These are phyloP conservation scores for Arthrobotrys megalospora DNA, from an alignment of 2,329 filamentous ascomycete genomes.

Conservation along the genomic window DNA sequence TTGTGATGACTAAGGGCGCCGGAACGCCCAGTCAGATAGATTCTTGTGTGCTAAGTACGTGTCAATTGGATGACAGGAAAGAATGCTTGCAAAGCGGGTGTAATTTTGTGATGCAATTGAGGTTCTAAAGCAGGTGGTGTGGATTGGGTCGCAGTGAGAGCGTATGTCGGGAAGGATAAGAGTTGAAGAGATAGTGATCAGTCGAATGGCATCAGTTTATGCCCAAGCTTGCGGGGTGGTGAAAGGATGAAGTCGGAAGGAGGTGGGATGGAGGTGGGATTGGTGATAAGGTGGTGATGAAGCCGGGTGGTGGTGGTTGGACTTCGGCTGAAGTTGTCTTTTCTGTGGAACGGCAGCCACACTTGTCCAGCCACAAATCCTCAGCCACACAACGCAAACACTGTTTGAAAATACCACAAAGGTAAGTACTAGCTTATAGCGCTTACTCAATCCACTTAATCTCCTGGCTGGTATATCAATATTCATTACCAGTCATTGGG, in stretches of 20 bases:
- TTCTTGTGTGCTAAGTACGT: slow-evolving; percentile 6
- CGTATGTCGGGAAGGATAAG: background rate
- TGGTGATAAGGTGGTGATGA: slow-evolving; percentile 29
- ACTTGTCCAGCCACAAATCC: background rate
- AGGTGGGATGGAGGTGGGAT: slow-evolving; percentile 39
- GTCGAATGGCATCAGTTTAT: background rate
- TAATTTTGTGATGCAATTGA: slow-evolving; percentile 31
- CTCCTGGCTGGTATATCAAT: no score
- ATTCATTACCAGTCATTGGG: no score
- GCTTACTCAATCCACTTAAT: no score
- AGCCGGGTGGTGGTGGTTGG: slow-evolving; percentile 39
- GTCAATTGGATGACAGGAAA: slow-evolving; percentile 36
- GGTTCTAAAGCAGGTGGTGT: slow-evolving; percentile 10
- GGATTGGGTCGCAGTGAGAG: background rate
- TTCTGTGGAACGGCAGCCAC: slow-evolving; percentile 44
- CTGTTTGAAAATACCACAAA: background rate
- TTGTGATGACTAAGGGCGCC: slow-evolving; percentile 34
- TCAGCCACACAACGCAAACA: background rate
- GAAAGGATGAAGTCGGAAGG: background rate
- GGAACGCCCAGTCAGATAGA: slow-evolving; percentile 49
- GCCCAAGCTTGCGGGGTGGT: background rate
- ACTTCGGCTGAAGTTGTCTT: slow-evolving; percentile 51
- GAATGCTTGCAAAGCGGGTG: background rate
- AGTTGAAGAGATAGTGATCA: background rate
- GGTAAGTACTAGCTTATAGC: no score